Evolutionary conservation across 1,139 yeast species (phyloP).

Genomic region (Saccharomyces pastorianus): DNA sequence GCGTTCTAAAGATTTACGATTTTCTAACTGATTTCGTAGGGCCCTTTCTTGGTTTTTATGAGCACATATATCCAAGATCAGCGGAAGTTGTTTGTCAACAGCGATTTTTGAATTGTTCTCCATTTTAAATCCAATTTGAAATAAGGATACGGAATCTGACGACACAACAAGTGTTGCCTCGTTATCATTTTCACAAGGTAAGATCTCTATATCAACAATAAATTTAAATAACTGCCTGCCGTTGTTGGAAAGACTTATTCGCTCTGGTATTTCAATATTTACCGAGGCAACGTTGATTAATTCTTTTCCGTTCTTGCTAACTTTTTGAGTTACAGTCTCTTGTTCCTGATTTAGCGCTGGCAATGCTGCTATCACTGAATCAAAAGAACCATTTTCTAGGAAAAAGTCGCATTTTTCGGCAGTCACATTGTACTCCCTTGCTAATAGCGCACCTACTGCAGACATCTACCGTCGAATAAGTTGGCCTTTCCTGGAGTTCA

Average conservation of each 20-base stretch:
- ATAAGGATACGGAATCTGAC: neutral
- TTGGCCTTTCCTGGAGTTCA: neutral
- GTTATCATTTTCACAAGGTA: neutral
- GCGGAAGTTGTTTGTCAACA: neutral
- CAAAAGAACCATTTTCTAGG: neutral
- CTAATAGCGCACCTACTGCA: neutral
- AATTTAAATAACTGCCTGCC: neutral
- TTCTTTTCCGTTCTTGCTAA: neutral
- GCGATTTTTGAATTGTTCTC: neutral
- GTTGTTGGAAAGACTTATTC: neutral
- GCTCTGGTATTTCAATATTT: neutral
- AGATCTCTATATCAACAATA: neutral
- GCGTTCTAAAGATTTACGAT: neutral
- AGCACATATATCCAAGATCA: neutral
- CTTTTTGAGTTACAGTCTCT: neutral
- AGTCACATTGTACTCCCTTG: neutral
- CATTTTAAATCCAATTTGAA: neutral
- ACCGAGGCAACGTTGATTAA: neutral
- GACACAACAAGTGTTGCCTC: neutral
- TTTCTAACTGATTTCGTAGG: neutral
- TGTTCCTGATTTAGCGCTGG: neutral
- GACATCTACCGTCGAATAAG: neutral
- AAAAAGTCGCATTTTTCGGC: neutral
- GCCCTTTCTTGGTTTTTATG: neutral
- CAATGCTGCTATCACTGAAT: neutral